Evolutionary conservation across 2,329 filamentous ascomycete genomes (phyloP).

Genomic region (Polytolypa hystricis): DNA sequence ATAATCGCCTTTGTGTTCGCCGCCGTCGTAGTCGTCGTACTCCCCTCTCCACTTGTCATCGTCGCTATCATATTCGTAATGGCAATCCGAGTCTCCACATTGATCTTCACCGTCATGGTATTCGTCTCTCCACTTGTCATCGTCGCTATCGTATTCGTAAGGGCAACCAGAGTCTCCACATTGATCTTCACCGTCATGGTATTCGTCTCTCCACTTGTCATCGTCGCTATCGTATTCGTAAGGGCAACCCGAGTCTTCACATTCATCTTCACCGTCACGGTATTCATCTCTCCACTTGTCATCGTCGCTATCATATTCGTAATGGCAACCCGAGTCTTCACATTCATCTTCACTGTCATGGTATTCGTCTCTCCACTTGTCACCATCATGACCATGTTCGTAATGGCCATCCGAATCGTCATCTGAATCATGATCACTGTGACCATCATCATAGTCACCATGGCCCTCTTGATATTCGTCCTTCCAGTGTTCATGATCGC

Average conservation of each 20-base stretch:
- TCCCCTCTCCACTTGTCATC: not conserved
- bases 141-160: not conserved
- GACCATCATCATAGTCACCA: too few species aligned
- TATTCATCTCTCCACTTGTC: not conserved
- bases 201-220: not conserved
- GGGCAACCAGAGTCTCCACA: not conserved
- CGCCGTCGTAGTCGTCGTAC: not conserved
- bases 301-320: not conserved
- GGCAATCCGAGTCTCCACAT: too few species aligned
- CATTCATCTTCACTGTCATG: not conserved
- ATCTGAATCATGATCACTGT: too few species aligned
- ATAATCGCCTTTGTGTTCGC: not conserved
- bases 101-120: not conserved
- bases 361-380: not conserved
- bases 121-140: not conserved
- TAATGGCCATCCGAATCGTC: too few species aligned
- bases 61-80: too few species aligned
- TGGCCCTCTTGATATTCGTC: not conserved
- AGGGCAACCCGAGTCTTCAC: not conserved
- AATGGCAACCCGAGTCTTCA: too few species aligned
- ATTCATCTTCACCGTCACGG: not conserved
- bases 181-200: not conserved
- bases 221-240: too few species aligned
- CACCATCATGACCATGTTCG: not conserved
- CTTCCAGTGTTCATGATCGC: not conserved